phyloP scores from a whole-genome alignment of 1,139 yeast species.

The Diutina ranongensis region DNA sequence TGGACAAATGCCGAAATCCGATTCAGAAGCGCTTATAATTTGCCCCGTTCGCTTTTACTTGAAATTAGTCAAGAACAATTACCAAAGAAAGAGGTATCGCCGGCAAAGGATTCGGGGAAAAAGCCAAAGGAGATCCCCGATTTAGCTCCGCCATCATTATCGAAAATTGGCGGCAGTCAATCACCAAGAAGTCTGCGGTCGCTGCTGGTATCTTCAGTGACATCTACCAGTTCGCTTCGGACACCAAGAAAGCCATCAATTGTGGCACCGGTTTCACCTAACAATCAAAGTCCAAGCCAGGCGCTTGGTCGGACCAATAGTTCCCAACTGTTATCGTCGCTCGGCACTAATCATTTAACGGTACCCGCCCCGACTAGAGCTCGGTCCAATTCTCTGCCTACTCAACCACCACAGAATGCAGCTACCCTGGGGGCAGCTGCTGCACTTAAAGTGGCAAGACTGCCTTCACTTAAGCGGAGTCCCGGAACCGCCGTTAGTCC shows the following conservation, averaged over 20 bases:
- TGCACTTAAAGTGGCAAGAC: not conserved
- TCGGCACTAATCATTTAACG: not conserved
- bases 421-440: conserved; percentile 6
- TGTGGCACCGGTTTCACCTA: not conserved
- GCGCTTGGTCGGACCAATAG: not conserved
- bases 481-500: not conserved
- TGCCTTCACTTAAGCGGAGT: not conserved
- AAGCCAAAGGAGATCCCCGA: not conserved
- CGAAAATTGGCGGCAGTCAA: not conserved
- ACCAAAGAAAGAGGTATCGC: not conserved
- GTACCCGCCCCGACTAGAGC: not conserved
- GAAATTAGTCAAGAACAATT: not conserved
- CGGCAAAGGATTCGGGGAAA: not conserved
- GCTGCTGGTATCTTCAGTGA: not conserved
- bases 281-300: not conserved
- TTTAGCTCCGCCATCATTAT: not conserved
- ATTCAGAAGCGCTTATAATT: conserved; percentile 23
- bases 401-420: not conserved
- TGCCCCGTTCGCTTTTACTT: conserved; percentile 14
- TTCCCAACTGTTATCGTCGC: not conserved
- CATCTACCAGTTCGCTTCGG: not conserved
- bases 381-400: conserved; percentile 3
- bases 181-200: not conserved
- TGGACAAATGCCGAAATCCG: conserved; percentile 29
- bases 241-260: not conserved